These are phyloP conservation scores for Taxillus chinensis DNA, from an alignment of 164 flowering plant genomes.

Conservation along the genomic window DNA sequence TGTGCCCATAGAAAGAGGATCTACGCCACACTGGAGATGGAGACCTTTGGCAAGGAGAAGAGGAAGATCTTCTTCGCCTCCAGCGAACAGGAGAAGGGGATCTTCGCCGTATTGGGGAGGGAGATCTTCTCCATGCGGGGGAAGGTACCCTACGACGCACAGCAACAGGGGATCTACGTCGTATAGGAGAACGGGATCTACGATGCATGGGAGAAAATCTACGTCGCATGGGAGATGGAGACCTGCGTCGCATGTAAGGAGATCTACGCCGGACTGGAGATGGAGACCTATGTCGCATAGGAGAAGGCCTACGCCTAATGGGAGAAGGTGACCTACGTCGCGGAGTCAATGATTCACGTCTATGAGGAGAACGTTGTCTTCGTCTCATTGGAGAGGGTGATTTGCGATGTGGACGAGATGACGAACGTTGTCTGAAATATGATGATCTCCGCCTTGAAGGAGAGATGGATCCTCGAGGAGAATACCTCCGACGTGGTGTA, in stretches of 20 bases:
- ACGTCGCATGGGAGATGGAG: background rate
- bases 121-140: slow-evolving; percentile 2
- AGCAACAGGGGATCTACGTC: slow-evolving; percentile 4
- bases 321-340: slow-evolving; percentile 30
- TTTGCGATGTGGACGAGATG: slow-evolving; percentile 35
- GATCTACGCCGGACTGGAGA: slow-evolving; percentile 15
- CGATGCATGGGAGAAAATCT: slow-evolving; percentile 6
- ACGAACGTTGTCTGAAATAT: slow-evolving; percentile 22
- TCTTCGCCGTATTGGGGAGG: slow-evolving; percentile 9
- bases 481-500: slow-evolving; percentile 41
- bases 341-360: slow-evolving; percentile 12
- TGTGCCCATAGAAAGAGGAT: slow-evolving; percentile 1
- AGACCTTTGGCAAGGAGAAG: background rate
- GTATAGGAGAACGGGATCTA: slow-evolving; percentile 7
- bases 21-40: slow-evolving; percentile 5
- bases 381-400: slow-evolving; percentile 28
- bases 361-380: slow-evolving; percentile 20
- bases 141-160: background rate
- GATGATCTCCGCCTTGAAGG: slow-evolving; percentile 17
- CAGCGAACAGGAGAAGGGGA: background rate
- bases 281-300: slow-evolving; percentile 13
- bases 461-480: slow-evolving; percentile 26
- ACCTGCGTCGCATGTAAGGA: slow-evolving; percentile 6
- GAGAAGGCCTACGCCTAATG: background rate
- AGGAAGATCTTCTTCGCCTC: slow-evolving; percentile 5